Conservation (phyloP, 169 alveolate genomes). For the Theileria orientalis region DNA sequence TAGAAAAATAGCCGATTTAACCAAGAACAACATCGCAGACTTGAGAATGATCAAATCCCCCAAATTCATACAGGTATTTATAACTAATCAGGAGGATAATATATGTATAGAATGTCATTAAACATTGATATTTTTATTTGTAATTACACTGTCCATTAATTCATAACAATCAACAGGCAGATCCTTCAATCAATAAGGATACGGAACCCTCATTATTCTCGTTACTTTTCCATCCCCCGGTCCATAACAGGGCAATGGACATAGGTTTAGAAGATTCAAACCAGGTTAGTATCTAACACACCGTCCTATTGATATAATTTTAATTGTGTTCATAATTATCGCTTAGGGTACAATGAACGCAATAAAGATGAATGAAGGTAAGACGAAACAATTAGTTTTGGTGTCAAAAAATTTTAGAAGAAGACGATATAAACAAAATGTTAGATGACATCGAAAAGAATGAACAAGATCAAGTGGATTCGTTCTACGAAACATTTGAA, state of each 20-base stretch:
- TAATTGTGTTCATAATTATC: not conserved
- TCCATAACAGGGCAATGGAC: conserved; percentile 34
- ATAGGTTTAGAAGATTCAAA: conserved; percentile 63
- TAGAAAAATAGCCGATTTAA: not conserved
- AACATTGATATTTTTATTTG: not conserved
- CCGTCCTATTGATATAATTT: not conserved
- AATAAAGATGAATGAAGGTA: conserved; percentile 44
- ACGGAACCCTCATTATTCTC: conserved; percentile 36
- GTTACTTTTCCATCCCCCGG: conserved; percentile 52
- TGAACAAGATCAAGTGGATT: conserved; percentile 56
- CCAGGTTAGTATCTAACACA: conserved; percentile 26
- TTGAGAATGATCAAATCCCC: not conserved
- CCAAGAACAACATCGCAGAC: not conserved
- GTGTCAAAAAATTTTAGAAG: conserved; percentile 3
- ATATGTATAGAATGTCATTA: not conserved
- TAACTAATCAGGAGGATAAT: no score
- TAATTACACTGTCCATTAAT: not conserved
- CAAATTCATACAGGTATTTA: not conserved
- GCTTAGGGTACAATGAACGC: conserved; percentile 42
- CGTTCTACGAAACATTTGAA: conserved; percentile 34
- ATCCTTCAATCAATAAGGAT: not conserved
- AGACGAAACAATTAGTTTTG: not conserved
- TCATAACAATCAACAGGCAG: not conserved
- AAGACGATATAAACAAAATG: conserved; percentile 15
- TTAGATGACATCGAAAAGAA: conserved; percentile 39